phyloP scores from a whole-genome alignment of 352 stramenopile species.

The Globisporangium recalcitrans region DNA sequence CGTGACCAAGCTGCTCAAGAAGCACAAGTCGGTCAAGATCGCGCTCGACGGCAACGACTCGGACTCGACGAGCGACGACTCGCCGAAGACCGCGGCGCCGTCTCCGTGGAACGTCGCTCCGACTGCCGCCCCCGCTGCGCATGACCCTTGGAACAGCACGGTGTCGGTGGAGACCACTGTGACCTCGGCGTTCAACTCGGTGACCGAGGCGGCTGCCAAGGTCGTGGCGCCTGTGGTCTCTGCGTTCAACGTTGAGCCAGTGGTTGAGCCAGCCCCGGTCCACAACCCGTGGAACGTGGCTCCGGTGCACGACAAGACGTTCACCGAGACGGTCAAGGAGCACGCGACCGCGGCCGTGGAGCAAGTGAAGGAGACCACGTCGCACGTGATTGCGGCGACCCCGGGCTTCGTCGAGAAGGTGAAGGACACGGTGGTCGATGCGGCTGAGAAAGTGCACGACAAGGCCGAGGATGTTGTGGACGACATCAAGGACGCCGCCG shows the following conservation, averaged over 20 bases:
- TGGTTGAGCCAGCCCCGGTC: neutral
- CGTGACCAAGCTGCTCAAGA: constrained; percentile 74
- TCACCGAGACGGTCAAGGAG: constrained; percentile 18
- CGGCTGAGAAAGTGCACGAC: constrained; percentile 11
- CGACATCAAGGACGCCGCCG: constrained; percentile 20
- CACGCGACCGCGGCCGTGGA: constrained; percentile 10
- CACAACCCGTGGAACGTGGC: constrained; percentile 37
- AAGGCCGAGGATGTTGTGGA: constrained; percentile 20
- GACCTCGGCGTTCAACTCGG: constrained; percentile 8
- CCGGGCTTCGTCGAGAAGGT: constrained; percentile 19
- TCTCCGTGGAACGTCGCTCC: constrained; percentile 57
- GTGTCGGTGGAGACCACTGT: constrained; percentile 15
- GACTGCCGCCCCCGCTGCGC: constrained; percentile 6
- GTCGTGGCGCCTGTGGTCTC: constrained; percentile 10
- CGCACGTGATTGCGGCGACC: constrained; percentile 14
- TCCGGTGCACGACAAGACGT: constrained; percentile 25
- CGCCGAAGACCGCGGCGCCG: constrained; percentile 14
- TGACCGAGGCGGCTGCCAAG: constrained; percentile 21
- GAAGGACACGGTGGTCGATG: constrained; percentile 16
- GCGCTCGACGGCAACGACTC: constrained; percentile 30
- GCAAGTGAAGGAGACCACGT: constrained; percentile 15
- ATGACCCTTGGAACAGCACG: constrained; percentile 53
- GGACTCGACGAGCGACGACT: constrained; percentile 15
- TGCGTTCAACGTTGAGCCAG: constrained; percentile 30
- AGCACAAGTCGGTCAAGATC: constrained; percentile 45